Evolutionary conservation across 306 rosid genomes (phyloP), one percentile per base, ranked within the genome.

Genomic region (Dalbergia cultrata): DNA sequence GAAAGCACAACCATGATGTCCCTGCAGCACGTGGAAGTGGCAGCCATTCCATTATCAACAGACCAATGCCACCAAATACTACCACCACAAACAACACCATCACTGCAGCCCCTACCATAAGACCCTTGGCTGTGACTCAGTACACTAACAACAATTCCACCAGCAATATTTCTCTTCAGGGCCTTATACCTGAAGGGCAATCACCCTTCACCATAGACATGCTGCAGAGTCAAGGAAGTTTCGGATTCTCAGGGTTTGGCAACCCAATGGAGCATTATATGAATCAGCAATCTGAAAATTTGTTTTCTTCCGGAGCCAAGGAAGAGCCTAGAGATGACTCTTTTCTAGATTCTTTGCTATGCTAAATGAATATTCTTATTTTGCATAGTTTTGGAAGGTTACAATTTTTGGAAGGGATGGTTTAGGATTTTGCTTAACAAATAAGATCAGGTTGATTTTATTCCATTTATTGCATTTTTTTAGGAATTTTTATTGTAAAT

Each of bases 1-100:
- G 99, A 13, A 95, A 95, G 70, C 99, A 95, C 89, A 95, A 89
- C 85, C 99, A 95, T 43, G 98, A 95, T 4, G 93, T 95, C 12
- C 99, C 99, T 2, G 93, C 92, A 9, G 93, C 97, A 13, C 95
- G 99, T 41, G 97, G 97, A 62, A 91, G 97, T 58, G 91, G 94
- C 9, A 59, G 70, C 87, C 86, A 86, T 77, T 80, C 94, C 50
- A 44, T 44, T 16, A 75, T 83, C 66, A 90, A 60, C 59, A 90
- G 89, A 81, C 44, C 91, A 80, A 13, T 88, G 22, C 91, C 87
- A 49, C 50, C 50, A 44, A 44, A 44, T 44, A 26, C 13, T 43
- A 80, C 16, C 78, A 76, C 64, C 68, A 44, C 56, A 69, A 66
- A 5, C 50, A 67, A 9, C 74, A 77, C 13, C 75, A 74, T 34